phyloP scores from a whole-genome alignment of 805 yeast genomes.

The Candida pini region DNA sequence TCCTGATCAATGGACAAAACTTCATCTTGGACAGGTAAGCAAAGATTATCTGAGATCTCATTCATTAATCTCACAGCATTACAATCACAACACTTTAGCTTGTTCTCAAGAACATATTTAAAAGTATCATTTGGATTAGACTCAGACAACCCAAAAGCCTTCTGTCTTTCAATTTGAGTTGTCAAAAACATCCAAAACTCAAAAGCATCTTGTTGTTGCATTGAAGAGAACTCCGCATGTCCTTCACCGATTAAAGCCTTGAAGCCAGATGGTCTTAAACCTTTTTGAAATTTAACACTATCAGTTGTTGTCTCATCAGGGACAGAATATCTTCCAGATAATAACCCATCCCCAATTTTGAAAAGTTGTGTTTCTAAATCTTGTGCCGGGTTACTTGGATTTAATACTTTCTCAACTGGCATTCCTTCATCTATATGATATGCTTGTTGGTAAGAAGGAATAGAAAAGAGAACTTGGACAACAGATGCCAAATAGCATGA shows the following conservation, averaged over 20 bases:
- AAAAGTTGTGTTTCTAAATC: constrained; percentile 71
- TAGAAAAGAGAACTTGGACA: constrained; percentile 60
- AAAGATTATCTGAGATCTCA: constrained; percentile 57
- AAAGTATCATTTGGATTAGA: constrained; percentile 49
- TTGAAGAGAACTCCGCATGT: constrained; percentile 78
- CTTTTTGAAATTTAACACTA: constrained; percentile 54
- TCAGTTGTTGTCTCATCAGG: constrained; percentile 43
- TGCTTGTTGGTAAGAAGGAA: constrained; percentile 36
- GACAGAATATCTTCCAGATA: constrained; percentile 65
- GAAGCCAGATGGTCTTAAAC: constrained; percentile 72
- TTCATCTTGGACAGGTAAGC: constrained; percentile 52
- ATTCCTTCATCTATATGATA: constrained; percentile 30
- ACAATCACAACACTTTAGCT: constrained; percentile 55
- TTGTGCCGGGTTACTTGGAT: constrained; percentile 47
- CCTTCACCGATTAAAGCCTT: constrained; percentile 71
- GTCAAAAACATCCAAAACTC: constrained; percentile 74
- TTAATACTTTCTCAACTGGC: constrained; percentile 28
- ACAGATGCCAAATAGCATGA: constrained; percentile 87
- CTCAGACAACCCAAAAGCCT: constrained; percentile 26
- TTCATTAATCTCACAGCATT: constrained; percentile 50
- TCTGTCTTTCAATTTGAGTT: constrained; percentile 51
- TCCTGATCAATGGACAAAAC: constrained; percentile 33
- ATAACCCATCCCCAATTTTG: constrained; percentile 75
- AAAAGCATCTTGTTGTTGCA: constrained; percentile 92
- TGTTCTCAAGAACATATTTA: constrained; percentile 60